Conservation (phyloP, 768 basidiomycete species). For the Brasilioporus rufonigricans region DNA sequence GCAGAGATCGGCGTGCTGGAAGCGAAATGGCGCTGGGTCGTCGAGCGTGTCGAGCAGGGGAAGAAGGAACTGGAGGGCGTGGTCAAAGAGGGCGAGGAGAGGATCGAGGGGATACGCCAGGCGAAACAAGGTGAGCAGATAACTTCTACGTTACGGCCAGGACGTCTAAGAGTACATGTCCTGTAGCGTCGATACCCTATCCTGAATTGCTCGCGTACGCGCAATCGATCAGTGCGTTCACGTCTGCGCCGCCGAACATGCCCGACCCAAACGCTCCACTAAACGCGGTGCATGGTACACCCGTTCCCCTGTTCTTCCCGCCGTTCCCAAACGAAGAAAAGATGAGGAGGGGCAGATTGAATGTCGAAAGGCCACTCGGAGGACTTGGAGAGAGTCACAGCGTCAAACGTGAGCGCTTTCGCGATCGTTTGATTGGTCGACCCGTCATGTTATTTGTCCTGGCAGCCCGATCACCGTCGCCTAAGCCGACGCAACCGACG, state of each 20-base stretch:
- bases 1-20: conserved; percentile 70
- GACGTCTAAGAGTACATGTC: neutral
- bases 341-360: conserved; percentile 80
- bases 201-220: conserved; percentile 83
- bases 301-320: conserved; percentile 80
- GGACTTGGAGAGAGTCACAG: conserved; percentile 80
- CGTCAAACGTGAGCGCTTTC: conserved; percentile 56
- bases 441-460: conserved; percentile 1
- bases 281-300: conserved; percentile 52
- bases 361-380: conserved; percentile 77
- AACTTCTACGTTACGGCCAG: neutral
- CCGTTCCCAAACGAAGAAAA: conserved; percentile 92
- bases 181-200: conserved; percentile 72
- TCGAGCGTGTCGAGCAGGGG: conserved; percentile 59
- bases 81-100: conserved; percentile 73
- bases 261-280: conserved; percentile 62
- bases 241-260: conserved; percentile 87
- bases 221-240: conserved; percentile 80
- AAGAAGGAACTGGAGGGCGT: conserved; percentile 67
- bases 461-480: conserved; percentile 62
- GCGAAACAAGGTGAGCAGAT: conserved; percentile 61
- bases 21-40: conserved; percentile 64
- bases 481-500: conserved; percentile 45
- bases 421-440: conserved; percentile 5
- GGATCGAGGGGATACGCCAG: conserved; percentile 64